Conservation (phyloP, 164 flowering plant species). For the Annona cherimola region DNA sequence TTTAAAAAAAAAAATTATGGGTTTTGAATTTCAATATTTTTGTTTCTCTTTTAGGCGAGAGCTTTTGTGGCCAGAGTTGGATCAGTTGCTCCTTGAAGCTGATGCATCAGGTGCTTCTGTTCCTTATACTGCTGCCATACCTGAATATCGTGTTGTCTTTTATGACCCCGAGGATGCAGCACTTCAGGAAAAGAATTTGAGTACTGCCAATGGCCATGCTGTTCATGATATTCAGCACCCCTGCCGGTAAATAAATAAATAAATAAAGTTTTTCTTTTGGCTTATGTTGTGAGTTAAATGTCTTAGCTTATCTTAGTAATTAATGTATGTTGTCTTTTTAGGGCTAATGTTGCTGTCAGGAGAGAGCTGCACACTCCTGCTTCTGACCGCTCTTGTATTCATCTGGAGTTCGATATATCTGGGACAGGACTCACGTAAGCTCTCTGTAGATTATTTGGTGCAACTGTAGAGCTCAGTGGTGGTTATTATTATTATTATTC, state of each 20-base stretch:
- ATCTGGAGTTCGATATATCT: conserved; percentile 90
- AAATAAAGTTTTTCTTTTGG: not conserved
- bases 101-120: conserved; percentile 58
- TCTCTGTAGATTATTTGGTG: conserved; percentile 3
- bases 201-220: conserved; percentile 68
- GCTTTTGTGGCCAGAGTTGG: conserved; percentile 88
- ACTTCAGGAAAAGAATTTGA: conserved; percentile 36
- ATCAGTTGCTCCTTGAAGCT: conserved; percentile 77
- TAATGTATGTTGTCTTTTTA: conserved; percentile 27
- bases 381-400: conserved; percentile 97
- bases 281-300: conserved; percentile 2
- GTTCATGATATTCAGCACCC: conserved; percentile 90
- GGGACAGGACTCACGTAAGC: conserved; percentile 84
- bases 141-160: conserved; percentile 78
- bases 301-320: conserved; percentile 3
- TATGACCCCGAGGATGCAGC: conserved; percentile 46
- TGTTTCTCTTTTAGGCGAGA: conserved; percentile 57
- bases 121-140: conserved; percentile 86
- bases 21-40: not conserved
- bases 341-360: conserved; percentile 75
- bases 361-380: conserved; percentile 88
- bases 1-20: not conserved
- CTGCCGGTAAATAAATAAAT: conserved; percentile 50
- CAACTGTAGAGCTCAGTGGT: not conserved
- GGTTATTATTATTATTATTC: not conserved